Percentiles rank a stretch among this genome's conserved stretches.
Evolutionary conservation across 495 filamentous ascomycete species (phyloP).

Genomic region (Penicillium salamii): DNA sequence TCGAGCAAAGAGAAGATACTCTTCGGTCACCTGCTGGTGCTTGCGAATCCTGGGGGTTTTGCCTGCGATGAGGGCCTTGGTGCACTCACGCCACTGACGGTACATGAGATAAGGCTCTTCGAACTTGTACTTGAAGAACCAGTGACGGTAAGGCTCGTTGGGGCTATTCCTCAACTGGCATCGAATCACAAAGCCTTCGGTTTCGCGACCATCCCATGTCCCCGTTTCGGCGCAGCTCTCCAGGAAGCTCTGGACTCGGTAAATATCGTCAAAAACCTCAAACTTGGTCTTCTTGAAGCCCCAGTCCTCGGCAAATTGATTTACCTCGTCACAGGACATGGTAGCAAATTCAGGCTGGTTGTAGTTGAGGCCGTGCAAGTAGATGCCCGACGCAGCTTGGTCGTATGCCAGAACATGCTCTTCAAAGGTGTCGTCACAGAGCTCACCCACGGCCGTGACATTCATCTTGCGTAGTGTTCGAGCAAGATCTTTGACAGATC

Average conservation of each 20-base stretch:
- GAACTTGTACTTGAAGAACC: slow-evolving; percentile 99
- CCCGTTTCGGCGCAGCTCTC: slow-evolving; percentile 81
- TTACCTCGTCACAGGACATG: slow-evolving; percentile 71
- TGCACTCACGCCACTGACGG: slow-evolving; percentile 96
- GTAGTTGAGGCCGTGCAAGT: slow-evolving; percentile 93
- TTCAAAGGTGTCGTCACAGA: slow-evolving; percentile 94
- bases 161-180: slow-evolving; percentile 64
- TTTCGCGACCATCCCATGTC: slow-evolving; percentile 82
- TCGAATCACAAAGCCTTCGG: slow-evolving; percentile 94
- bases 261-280: slow-evolving; percentile 70
- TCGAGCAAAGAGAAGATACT: slow-evolving; percentile 81
- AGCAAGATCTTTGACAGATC: slow-evolving; percentile 73
- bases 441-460: slow-evolving; percentile 88
- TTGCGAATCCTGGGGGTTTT: slow-evolving; percentile 75
- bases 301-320: slow-evolving; percentile 88
- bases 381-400: slow-evolving; percentile 81
- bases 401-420: slow-evolving; percentile 94
- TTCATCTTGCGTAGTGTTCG: slow-evolving; percentile 73
- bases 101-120: slow-evolving; percentile 99
- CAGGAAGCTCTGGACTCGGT: slow-evolving; percentile 72
- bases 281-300: slow-evolving; percentile 88
- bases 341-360: slow-evolving; percentile 89
- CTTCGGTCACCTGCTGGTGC: slow-evolving; percentile 84
- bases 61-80: slow-evolving; percentile 81
- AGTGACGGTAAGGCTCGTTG: slow-evolving; percentile 62